phyloP scores from a whole-genome alignment of 805 yeast genomes.

The Candida incommunis region DNA sequence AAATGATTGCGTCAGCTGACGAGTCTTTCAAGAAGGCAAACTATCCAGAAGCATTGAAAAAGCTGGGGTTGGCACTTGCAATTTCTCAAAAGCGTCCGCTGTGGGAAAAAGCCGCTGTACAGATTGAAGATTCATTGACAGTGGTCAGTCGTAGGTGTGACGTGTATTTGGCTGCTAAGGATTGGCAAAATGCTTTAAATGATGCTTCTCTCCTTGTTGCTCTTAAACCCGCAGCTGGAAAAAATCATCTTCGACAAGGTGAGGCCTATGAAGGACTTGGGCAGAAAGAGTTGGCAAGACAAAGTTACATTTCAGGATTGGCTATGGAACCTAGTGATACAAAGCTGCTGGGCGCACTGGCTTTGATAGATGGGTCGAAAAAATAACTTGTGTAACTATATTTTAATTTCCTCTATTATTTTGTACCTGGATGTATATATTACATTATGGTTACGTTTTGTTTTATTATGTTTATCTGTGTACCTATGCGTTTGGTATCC shows the following conservation, averaged over 20 bases:
- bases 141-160: conserved; percentile 25
- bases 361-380: conserved; percentile 6
- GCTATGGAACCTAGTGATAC: conserved; percentile 11
- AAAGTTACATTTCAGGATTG: conserved; percentile 13
- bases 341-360: conserved; percentile 11
- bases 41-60: conserved; percentile 22
- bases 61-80: conserved; percentile 24
- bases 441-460: too few relatives aligned
- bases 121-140: conserved; percentile 21
- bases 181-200: conserved; percentile 25
- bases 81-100: conserved; percentile 25
- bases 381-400: too few relatives aligned
- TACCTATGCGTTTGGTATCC: too few relatives aligned
- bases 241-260: conserved; percentile 23
- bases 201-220: conserved; percentile 23
- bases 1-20: conserved; percentile 21
- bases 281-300: conserved; percentile 15
- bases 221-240: conserved; percentile 19
- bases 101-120: conserved; percentile 24
- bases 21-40: conserved; percentile 15
- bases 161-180: conserved; percentile 20
- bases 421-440: too few relatives aligned
- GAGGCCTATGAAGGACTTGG: conserved; percentile 14
- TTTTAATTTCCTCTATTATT: too few relatives aligned
- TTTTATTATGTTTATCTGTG: too few relatives aligned